These are phyloP conservation scores for Luffa aegyptiaca DNA, from an alignment of 306 rosid genomes.

Conservation along the genomic window DNA sequence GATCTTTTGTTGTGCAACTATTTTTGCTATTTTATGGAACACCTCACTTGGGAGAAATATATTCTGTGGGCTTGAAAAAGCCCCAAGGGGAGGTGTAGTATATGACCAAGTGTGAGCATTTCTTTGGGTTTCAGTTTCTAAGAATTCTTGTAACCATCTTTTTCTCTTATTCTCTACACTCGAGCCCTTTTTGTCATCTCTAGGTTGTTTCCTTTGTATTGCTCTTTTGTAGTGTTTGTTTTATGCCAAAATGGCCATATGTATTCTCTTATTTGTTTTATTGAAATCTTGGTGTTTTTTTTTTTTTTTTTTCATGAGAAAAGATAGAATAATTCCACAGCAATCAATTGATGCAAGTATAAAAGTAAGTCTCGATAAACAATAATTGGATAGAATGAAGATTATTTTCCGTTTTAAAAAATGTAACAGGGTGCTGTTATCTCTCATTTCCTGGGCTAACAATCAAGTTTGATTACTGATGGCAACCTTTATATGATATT, in stretches of 20 bases:
- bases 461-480: not conserved
- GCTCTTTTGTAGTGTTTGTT: no score
- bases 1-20: not conserved
- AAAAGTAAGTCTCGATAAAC: not conserved
- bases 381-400: not conserved
- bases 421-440: not conserved
- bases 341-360: not conserved
- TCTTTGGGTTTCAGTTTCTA: not conserved
- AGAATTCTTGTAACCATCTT: not conserved
- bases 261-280: no score
- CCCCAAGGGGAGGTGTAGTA: no score
- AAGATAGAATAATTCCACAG: no score
- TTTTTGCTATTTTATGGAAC: not conserved
- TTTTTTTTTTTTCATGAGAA: no score
- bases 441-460: not conserved
- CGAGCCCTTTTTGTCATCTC: not conserved
- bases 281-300: no score
- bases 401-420: not conserved
- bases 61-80: no score
- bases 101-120: no score
- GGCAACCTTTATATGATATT: not conserved
- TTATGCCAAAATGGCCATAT: no score
- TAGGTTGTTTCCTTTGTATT: no score
- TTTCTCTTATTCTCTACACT: not conserved
- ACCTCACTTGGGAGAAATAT: not conserved